These are phyloP conservation scores for Xylariaceae sp. DNA, from an alignment of 2,329 filamentous ascomycete genomes.

Conservation along the genomic window DNA sequence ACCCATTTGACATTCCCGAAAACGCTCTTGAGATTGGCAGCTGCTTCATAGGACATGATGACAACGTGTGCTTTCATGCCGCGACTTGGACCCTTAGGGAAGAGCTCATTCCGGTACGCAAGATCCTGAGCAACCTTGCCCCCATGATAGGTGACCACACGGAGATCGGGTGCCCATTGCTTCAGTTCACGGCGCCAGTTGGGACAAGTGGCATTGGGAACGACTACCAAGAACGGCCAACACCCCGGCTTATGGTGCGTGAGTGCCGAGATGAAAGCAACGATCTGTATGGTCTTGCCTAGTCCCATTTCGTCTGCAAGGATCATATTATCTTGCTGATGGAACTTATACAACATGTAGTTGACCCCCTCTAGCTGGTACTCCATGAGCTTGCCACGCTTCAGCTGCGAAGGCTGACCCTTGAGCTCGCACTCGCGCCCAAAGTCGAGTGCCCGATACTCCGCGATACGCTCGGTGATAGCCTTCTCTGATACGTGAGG, in stretches of 20 bases:
- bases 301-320: conserved; percentile 98
- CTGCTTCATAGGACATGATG: conserved; percentile 91
- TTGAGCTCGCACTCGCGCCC: conserved; percentile 60
- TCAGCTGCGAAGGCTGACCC: conserved; percentile 68
- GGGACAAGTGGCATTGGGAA: conserved; percentile 91
- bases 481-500: conserved; percentile 46
- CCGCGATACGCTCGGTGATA: conserved; percentile 64
- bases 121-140: conserved; percentile 69
- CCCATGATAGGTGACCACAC: conserved; percentile 92
- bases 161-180: conserved; percentile 79
- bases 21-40: conserved; percentile 66
- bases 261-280: conserved; percentile 73
- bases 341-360: conserved; percentile 91
- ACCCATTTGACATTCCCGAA: conserved; percentile 77
- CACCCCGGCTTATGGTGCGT: conserved; percentile 64
- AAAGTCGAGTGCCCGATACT: conserved; percentile 65
- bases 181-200: conserved; percentile 98
- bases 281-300: conserved; percentile 93
- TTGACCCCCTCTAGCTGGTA: conserved; percentile 93
- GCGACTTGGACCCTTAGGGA: conserved; percentile 59
- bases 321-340: conserved; percentile 76
- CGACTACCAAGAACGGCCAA: conserved; percentile 90
- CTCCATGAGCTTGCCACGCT: conserved; percentile 79
- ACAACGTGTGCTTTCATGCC: conserved; percentile 85
- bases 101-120: conserved; percentile 80